phyloP scores from a whole-genome alignment of 1,139 yeast species.

The Kurtzmaniella natalensis region DNA sequence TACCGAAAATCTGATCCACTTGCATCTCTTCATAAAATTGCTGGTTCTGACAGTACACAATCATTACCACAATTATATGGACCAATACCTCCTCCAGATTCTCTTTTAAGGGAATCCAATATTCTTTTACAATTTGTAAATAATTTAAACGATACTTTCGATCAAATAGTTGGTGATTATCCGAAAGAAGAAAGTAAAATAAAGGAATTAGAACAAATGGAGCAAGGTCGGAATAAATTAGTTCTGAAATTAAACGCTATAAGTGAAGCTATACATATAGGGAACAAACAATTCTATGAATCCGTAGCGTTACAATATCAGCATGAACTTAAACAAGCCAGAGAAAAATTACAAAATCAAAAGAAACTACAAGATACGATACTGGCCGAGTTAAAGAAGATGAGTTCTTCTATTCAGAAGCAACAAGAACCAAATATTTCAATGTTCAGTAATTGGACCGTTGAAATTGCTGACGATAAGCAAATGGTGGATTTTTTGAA shows the following conservation, averaged over 20 bases:
- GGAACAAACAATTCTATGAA: conserved; percentile 20
- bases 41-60: conserved; percentile 6
- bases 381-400: too few species aligned
- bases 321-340: conserved; percentile 20
- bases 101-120: conserved; percentile 30
- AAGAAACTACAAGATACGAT: conserved; percentile 1
- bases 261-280: conserved; percentile 23
- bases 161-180: too few species aligned
- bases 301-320: conserved; percentile 24
- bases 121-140: conserved; percentile 29
- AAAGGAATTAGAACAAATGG: conserved; percentile 11
- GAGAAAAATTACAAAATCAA: conserved; percentile 31
- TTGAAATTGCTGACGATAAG: conserved; percentile 11
- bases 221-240: conserved; percentile 23
- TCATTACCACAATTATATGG: conserved; percentile 4
- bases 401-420: too few species aligned
- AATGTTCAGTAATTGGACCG: conserved; percentile 13
- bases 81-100: conserved; percentile 19
- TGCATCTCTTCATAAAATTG: too few species aligned
- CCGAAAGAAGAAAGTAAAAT: too few species aligned
- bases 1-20: background rate
- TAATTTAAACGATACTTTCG: conserved; percentile 17
- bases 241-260: conserved; percentile 29
- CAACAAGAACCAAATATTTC: background rate
- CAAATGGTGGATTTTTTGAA: conserved; percentile 12